Evolutionary conservation across 2,329 filamentous ascomycete genomes (phyloP).

Genomic region (Acephala macrosclerotiorum): DNA sequence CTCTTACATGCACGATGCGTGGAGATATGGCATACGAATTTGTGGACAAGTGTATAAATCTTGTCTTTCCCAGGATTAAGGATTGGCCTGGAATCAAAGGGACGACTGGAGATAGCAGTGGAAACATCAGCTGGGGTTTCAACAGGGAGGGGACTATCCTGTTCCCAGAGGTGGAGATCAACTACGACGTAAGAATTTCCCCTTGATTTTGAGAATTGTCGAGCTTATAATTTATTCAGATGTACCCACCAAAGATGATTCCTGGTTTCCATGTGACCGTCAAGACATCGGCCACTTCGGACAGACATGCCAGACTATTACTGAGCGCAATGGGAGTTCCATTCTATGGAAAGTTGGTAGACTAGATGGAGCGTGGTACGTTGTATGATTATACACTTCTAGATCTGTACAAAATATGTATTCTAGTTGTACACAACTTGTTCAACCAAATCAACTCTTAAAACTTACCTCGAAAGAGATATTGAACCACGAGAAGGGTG

Average conservation of each 20-base stretch:
- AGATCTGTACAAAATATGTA: constrained; percentile 36
- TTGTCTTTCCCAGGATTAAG: constrained; percentile 94
- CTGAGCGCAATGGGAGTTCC: constrained; percentile 39
- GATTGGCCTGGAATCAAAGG: constrained; percentile 87
- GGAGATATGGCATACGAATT: constrained; percentile 90
- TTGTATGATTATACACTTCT: constrained; percentile 9
- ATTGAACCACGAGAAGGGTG: neutral
- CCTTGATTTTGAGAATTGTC: neutral
- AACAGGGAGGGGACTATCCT: constrained; percentile 76
- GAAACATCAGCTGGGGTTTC: constrained; percentile 87
- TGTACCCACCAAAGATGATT: constrained; percentile 61
- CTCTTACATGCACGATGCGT: constrained; percentile 78
- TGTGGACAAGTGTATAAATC: constrained; percentile 85
- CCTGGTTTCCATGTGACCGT: constrained; percentile 46
- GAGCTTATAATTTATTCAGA: constrained; percentile 47
- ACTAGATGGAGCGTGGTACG: constrained; percentile 26
- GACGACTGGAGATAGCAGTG: constrained; percentile 78
- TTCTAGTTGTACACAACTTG: constrained; percentile 31
- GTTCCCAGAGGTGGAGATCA: constrained; percentile 94
- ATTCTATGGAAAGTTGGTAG: constrained; percentile 39
- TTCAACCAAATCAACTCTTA: neutral
- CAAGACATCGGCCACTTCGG: constrained; percentile 42
- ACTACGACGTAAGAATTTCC: constrained; percentile 80
- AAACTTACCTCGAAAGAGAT: neutral
- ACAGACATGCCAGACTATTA: constrained; percentile 40